Base-by-base conservation (phyloP, 768 basidiomycete species). In the Melanogaster broomeanus region DNA sequence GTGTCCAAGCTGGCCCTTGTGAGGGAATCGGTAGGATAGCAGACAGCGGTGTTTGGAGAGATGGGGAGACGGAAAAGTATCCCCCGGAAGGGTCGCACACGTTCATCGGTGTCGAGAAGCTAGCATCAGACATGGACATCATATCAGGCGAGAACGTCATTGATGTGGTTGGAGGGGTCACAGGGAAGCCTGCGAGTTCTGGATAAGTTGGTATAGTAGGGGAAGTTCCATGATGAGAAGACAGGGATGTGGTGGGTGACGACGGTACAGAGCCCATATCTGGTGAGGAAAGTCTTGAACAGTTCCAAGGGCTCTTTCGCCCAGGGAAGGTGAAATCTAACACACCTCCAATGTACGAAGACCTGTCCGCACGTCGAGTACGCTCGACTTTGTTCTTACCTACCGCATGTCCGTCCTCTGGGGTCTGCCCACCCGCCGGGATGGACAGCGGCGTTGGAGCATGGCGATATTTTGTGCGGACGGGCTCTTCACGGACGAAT, bases 401-500 rank as follows among this genome's bases (percentile, higher is more conserved):
- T 25, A 52, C 38, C 2, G 45, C 41, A 7, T 56, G 62, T 2
- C 53, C 27, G 9, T 68, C 66, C 37, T 68, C 66, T 8, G 44
- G 18, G 5, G 35, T 34, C 47, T 57, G 50, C 6, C 50, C 55
- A 49, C 60, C 60, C 50, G 61, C 57, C 38, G 68, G 61, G 27
- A 68, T 66, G 25, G 72, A 62, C 55, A 70, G 52, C 35, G 63
- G 61, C 8, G 67, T 66, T 10, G 72, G 67, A 4, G 67, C 54
- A 25, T 60, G 68, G 49, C 67, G 65, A 45, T 71, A 67, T 46
- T 66, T 66, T 9, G 65, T 55, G 40, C 69, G 70, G 37, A 76
- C 70, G 10, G 75, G 72, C 42, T 79, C 81, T 33, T 83, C 80
- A 37, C 74, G 72, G 59, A 84, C 73, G 60, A 84, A 84, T 0